phyloP scores from a whole-genome alignment of 192 early-diverging fungal genomes.

The Rhizophagus prolifer region DNA sequence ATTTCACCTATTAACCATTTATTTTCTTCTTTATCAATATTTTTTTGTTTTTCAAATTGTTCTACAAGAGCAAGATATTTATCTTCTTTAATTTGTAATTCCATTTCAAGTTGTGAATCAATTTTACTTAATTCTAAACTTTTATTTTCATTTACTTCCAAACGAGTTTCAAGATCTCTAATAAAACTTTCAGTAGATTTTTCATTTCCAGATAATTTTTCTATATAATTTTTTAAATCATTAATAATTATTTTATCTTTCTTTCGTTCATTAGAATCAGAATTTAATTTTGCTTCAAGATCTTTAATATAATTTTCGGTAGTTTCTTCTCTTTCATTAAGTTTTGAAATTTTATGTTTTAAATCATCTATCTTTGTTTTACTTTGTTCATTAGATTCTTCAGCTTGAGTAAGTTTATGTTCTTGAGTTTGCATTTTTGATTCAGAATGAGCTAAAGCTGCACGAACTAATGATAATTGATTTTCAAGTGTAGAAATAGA shows the following conservation, averaged over 20 bases:
- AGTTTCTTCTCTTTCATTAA: constrained; percentile 49
- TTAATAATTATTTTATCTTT: constrained; percentile 32
- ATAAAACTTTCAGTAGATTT: constrained; percentile 32
- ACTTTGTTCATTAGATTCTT: constrained; percentile 13
- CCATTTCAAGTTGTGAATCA: constrained; percentile 26
- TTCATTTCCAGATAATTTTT: neutral
- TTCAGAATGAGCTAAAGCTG: constrained; percentile 57
- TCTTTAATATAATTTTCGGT: constrained; percentile 45
- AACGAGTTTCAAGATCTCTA: constrained; percentile 32
- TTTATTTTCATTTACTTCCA: constrained; percentile 16
- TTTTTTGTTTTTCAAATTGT: constrained; percentile 4
- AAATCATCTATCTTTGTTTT: constrained; percentile 37
- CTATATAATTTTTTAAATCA: neutral
- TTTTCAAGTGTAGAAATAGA: constrained; percentile 59
- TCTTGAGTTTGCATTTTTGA: constrained; percentile 57
- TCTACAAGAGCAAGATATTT: constrained; percentile 3
- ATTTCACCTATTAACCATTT: constrained; percentile 1
- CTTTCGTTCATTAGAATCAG: constrained; percentile 29
- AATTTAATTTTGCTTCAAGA: constrained; percentile 40
- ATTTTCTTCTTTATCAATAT: neutral
- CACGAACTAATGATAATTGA: constrained; percentile 55
- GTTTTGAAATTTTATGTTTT: constrained; percentile 45
- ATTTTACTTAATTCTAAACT: neutral
- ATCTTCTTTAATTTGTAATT: constrained; percentile 30
- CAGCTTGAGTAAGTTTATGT: constrained; percentile 41